Base-by-base conservation (phyloP, 1,284 basidiomycete species). In the Marasmius oreades region DNA sequence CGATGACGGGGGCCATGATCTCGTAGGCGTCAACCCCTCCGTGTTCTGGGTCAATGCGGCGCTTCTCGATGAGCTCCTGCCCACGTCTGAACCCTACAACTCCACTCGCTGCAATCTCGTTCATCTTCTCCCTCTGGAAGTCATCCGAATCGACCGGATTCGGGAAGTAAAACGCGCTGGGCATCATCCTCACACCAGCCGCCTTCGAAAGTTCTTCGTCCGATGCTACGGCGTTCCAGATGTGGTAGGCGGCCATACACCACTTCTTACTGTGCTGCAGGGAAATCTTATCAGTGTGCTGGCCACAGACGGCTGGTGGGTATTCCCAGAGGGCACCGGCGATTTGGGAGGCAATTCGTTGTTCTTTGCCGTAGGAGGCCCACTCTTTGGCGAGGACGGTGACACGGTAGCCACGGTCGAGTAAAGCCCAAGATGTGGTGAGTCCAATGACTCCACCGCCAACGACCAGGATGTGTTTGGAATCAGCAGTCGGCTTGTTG, bases 11-110 rank as follows among this genome's bases (percentile, higher is more conserved):
- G 1, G 69, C 65, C 18, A 69, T 57, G 52, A 69, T 63, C 56
- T 70, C 66, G 61, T 73, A 73, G 3, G 72, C 70, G 51, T 74
- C 73, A 26, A 69, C 66, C 18, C 68, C 69, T 10, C 67, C 68
- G 14, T 66, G 66, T 20, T 61, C 59, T 39, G 63, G 66, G 56
- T 68, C 68, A 7, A 70, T 68, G 5, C 65, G 58, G 33, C 72
- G 62, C 2, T 63, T 62, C 39, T 68, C 66, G 14, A 65, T 58
- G 23, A 68, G 61, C 68, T 69, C 52, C 4, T 42, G 55, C 7
- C 63, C 44, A 52, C 69, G 70, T 14, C 67, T 63, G 59, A 72
- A 73, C 4, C 70, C 70, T 24, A 60, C 59, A 44, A 73, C 64
- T 37, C 63, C 55, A 31, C n/a, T n/a, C n/a, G n/a, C n/a, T n/a